These are phyloP conservation scores for Akanthomyces uredinophilus DNA, from an alignment of 2,329 filamentous ascomycete genomes.

Conservation along the genomic window DNA sequence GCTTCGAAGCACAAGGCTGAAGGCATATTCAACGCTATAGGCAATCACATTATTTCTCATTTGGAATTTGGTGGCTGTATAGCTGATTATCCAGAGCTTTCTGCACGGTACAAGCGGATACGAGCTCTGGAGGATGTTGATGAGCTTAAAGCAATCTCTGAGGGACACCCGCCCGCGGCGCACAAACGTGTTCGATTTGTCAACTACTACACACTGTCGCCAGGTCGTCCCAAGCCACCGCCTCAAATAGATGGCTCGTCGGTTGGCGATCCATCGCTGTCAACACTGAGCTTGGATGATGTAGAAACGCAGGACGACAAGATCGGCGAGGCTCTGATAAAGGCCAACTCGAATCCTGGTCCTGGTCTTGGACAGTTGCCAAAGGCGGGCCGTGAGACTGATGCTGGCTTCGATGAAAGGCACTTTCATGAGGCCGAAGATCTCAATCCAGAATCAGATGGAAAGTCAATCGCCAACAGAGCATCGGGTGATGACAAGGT, in stretches of 20 bases:
- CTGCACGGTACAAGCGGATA: constrained; percentile 63
- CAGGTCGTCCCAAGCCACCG: constrained; percentile 57
- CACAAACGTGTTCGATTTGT: constrained; percentile 65
- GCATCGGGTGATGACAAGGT: neutral
- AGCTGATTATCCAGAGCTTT: constrained; percentile 68
- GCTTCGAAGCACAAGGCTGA: constrained; percentile 72
- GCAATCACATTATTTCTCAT: constrained; percentile 71
- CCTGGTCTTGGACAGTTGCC: neutral
- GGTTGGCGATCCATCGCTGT: neutral
- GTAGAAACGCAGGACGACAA: neutral
- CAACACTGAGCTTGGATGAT: neutral
- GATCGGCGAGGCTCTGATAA: too few species aligned
- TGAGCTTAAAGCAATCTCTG: constrained; percentile 36
- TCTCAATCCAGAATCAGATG: neutral
- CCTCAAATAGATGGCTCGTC: neutral
- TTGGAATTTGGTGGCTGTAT: constrained; percentile 78
- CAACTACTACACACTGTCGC: constrained; percentile 88
- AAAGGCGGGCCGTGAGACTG: neutral
- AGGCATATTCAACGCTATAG: constrained; percentile 63
- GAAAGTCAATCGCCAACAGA: neutral
- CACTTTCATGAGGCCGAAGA: neutral
- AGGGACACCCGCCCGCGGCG: constrained; percentile 20
- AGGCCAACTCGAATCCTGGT: neutral
- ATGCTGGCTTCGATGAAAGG: neutral
- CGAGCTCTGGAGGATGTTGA: constrained; percentile 68